phyloP scores from a whole-genome alignment of 192 early-diverging fungal genomes.

The Linnemannia schmuckeri region DNA sequence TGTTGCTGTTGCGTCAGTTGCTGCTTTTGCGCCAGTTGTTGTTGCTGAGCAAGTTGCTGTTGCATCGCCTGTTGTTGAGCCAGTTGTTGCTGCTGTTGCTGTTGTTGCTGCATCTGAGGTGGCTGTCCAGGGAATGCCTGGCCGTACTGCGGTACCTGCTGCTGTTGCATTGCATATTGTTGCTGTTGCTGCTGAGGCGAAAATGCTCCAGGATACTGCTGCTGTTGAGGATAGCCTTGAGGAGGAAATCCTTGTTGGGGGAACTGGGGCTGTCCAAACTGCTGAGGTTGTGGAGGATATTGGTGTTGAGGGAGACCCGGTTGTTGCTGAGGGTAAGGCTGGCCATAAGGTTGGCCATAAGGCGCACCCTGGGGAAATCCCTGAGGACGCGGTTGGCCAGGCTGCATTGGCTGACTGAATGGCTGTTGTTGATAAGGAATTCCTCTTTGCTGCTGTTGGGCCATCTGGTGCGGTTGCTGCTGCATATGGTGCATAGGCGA shows the following conservation, averaged over 20 bases:
- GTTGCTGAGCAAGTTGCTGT: conserved; percentile 16
- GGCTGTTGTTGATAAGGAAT: conserved; percentile 33
- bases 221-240: conserved; percentile 52
- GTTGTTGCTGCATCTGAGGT: conserved; percentile 24
- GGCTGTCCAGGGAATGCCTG: conserved; percentile 19
- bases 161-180: conserved; percentile 23
- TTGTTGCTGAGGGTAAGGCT: conserved; percentile 25
- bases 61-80: conserved; percentile 12
- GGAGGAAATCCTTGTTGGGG: conserved; percentile 29
- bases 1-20: conserved; percentile 38
- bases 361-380: conserved; percentile 17
- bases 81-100: conserved; percentile 19
- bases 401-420: conserved; percentile 32
- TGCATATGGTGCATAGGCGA: conserved; percentile 38
- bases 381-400: conserved; percentile 32
- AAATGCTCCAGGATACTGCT: conserved; percentile 10
- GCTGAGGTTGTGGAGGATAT: conserved; percentile 31
- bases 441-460: conserved; percentile 31
- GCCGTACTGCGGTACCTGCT: conserved; percentile 9
- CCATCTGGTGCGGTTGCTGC: conserved; percentile 42
- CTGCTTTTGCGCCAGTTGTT: conserved; percentile 35
- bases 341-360: conserved; percentile 19
- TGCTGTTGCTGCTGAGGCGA: conserved; percentile 38
- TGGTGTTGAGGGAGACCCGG: conserved; percentile 23
- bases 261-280: conserved; percentile 39